phyloP scores from a whole-genome alignment of 2,329 filamentous ascomycete genomes.

The Alternaria angustiovoidea region DNA sequence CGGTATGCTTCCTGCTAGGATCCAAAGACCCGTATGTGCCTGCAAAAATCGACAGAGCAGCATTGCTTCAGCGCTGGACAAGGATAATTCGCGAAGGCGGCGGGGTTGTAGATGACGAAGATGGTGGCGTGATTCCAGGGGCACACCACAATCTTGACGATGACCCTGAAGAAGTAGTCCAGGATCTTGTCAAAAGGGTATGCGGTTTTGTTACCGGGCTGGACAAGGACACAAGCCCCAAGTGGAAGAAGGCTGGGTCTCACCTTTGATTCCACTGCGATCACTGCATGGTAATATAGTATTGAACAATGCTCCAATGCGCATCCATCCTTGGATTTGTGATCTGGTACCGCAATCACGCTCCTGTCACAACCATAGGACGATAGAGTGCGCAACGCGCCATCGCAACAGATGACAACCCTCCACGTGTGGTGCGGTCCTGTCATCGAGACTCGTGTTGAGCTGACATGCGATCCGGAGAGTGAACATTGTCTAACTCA shows the following conservation, averaged over 20 bases:
- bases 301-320: background rate
- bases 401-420: background rate
- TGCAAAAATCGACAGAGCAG: conserved; percentile 63
- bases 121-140: conserved; percentile 59
- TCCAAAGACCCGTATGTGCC: conserved; percentile 73
- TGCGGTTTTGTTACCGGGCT: conserved; percentile 56
- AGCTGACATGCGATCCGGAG: background rate
- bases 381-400: background rate
- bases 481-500: background rate
- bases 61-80: conserved; percentile 66
- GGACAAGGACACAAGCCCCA: background rate
- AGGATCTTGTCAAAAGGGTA: conserved; percentile 61
- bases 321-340: background rate
- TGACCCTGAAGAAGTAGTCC: conserved; percentile 56
- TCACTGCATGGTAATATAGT: background rate
- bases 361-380: background rate
- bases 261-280: background rate
- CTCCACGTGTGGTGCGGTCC: background rate
- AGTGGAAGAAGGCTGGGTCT: background rate
- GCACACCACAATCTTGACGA: conserved; percentile 62
- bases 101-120: conserved; percentile 57
- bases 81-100: conserved; percentile 53
- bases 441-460: background rate
- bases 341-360: background rate
- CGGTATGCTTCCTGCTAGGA: conserved; percentile 71